Evolutionary conservation across 2,329 filamentous ascomycete species (phyloP).

Genomic region (Arthrobotrys pseudoclavata): DNA sequence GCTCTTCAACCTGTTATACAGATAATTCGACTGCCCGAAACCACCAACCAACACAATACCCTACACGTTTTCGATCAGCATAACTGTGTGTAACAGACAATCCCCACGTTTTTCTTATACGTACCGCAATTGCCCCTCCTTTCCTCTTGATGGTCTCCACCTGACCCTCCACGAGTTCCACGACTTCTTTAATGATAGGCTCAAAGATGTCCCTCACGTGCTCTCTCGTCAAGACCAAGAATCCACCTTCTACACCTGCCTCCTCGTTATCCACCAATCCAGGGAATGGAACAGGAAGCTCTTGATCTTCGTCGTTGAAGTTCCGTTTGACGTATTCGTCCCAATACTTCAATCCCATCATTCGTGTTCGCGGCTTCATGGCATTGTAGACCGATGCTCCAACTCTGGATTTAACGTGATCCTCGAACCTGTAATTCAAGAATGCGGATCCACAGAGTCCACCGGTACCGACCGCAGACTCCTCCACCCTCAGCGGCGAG

Average conservation of each 20-base stretch:
- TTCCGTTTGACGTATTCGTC: constrained; percentile 88
- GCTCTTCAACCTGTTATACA: constrained; percentile 78
- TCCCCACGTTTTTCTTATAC: constrained; percentile 16
- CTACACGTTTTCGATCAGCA: constrained; percentile 65
- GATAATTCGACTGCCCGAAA: constrained; percentile 83
- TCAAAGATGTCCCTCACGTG: constrained; percentile 75
- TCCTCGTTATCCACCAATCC: constrained; percentile 82
- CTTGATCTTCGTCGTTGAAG: constrained; percentile 82
- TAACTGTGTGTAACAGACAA: constrained; percentile 23
- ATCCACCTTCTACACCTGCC: constrained; percentile 80
- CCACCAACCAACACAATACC: constrained; percentile 87
- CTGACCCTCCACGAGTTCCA: constrained; percentile 77
- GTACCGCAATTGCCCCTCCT: constrained; percentile 71
- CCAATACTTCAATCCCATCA: constrained; percentile 79
- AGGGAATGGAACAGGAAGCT: constrained; percentile 83
- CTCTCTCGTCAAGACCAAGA: constrained; percentile 77
- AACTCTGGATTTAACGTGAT: constrained; percentile 60
- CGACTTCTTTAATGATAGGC: constrained; percentile 79
- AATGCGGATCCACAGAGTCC: constrained; percentile 78
- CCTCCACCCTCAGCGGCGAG: constrained; percentile 79
- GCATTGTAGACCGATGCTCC: constrained; percentile 52
- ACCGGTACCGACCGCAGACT: constrained; percentile 83
- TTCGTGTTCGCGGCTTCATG: constrained; percentile 61
- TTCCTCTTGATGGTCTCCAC: constrained; percentile 75
- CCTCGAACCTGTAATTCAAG: constrained; percentile 82